Base-by-base conservation (phyloP, 2,329 filamentous ascomycete species). In the Cercospora citrullina region DNA sequence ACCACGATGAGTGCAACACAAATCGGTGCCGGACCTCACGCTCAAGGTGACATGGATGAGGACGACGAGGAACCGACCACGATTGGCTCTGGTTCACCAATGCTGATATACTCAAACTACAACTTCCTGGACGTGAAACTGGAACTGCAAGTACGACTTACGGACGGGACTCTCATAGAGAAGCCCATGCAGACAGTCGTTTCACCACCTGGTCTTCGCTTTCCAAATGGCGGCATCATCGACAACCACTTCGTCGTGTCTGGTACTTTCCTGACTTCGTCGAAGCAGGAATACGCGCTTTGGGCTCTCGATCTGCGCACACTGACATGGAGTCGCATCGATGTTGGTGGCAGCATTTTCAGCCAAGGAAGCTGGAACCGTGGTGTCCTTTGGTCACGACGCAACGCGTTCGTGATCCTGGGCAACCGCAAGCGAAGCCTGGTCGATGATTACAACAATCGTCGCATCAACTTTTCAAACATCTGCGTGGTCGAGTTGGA, bases 71-170 rank as follows among this genome's bases (percentile, higher is more conserved):
- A 81, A 71, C 66, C 79, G 7, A 60, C 67, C 18, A 67, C 76
- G 60, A 78, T 75, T 53, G 75, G 73, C 21, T 80, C 79, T 21
- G 86, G 85, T 16, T 84, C 86, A 6, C 84, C 87, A 3, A 97
- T 98, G 93, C 86, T 99, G 70, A 96, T 99, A 57, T 99, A 99
- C 79, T 98, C 94, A 26, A 99, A 99, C 78, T 99, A 99, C 81
- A 98, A 99, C 80, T 99, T 99, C 76, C 80, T 99, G 65, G 94
- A 99, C 75, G 95, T 99, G 72, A 98, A 97, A 78, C 83, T 99
- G 26, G 95, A 99, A 79, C 83, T 99, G 42, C 95, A 98, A 79
- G 88, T 99, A 59, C 88, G 95, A 63, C 85, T 91, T 8, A 87
- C 92, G 1, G 94, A 98, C 77, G 94, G 95, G 31, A 89, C 88